Conservation (phyloP, 1,139 yeast genomes). For the Yamadazyma friedrichii region DNA sequence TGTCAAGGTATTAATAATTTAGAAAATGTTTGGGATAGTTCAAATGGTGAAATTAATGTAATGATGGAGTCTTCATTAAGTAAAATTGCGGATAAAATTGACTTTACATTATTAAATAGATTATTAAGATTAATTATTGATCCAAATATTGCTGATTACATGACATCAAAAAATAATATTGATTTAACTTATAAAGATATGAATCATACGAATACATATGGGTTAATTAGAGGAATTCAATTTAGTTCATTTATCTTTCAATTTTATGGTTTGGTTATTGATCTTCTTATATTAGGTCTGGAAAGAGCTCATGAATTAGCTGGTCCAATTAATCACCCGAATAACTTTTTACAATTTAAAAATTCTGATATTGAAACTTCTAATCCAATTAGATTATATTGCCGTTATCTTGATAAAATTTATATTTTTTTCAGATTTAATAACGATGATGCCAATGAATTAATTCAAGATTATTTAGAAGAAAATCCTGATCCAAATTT, state of each 20-base stretch:
- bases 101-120: constrained; percentile 81
- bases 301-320: constrained; percentile 89
- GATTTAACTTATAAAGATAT: constrained; percentile 86
- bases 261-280: constrained; percentile 83
- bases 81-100: constrained; percentile 80
- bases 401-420: constrained; percentile 80
- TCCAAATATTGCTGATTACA: constrained; percentile 90
- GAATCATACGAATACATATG: constrained; percentile 89
- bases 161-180: constrained; percentile 88
- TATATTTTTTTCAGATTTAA: constrained; percentile 77
- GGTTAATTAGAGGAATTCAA: constrained; percentile 83
- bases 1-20: constrained; percentile 89
- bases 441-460: constrained; percentile 69
- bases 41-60: constrained; percentile 77
- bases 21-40: constrained; percentile 72
- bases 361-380: constrained; percentile 55
- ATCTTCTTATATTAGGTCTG: constrained; percentile 71
- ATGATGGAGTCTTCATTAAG: constrained; percentile 72
- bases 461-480: constrained; percentile 70
- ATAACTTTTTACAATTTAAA: constrained; percentile 72
- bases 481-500: constrained; percentile 93
- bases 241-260: constrained; percentile 89
- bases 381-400: constrained; percentile 75
- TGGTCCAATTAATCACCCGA: constrained; percentile 71
- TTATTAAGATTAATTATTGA: constrained; percentile 79